Conservation (phyloP, 768 basidiomycete species). For the Strobilomyces confusus region DNA sequence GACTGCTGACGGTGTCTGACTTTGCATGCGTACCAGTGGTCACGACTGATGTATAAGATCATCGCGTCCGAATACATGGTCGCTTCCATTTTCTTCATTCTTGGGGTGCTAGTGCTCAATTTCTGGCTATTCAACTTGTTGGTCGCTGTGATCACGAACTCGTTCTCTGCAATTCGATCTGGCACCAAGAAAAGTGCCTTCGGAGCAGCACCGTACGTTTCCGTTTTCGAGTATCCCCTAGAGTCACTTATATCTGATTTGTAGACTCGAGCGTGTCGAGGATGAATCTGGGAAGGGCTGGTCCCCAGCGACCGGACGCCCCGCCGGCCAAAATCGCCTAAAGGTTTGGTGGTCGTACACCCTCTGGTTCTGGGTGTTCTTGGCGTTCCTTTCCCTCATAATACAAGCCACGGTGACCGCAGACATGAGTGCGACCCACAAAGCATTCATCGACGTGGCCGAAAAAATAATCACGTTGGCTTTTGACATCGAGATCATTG, state of each 20-base stretch:
- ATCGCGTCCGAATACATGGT: conserved; percentile 88
- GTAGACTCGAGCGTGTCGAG: conserved; percentile 37
- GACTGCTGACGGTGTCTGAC: not conserved
- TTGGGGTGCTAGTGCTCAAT: conserved; percentile 81
- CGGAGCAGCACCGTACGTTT: conserved; percentile 52
- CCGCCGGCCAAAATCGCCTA: conserved; percentile 42
- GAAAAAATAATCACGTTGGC: conserved; percentile 77
- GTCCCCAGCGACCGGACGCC: conserved; percentile 44
- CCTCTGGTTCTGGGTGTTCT: conserved; percentile 69
- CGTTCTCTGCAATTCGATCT: conserved; percentile 84
- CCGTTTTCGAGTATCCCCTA: not conserved
- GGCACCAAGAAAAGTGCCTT: conserved; percentile 92
- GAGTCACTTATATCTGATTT: not conserved
- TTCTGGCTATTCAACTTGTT: conserved; percentile 93
- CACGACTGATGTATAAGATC: conserved; percentile 78
- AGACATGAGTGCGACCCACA: conserved; percentile 44
- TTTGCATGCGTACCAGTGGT: conserved; percentile 49
- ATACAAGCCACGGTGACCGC: conserved; percentile 68
- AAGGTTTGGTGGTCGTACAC: conserved; percentile 57
- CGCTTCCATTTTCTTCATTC: conserved; percentile 85
- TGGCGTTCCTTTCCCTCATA: conserved; percentile 66
- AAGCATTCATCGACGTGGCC: conserved; percentile 50
- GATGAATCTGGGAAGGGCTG: conserved; percentile 66
- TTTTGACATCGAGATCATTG: conserved; percentile 84
- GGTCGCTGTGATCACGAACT: conserved; percentile 94